Percentiles rank a stretch among this genome's conserved stretches.
These are phyloP conservation scores for Nowakowskiella sp. DNA, from an alignment of 192 early-diverging fungal genomes.

Conservation along the genomic window DNA sequence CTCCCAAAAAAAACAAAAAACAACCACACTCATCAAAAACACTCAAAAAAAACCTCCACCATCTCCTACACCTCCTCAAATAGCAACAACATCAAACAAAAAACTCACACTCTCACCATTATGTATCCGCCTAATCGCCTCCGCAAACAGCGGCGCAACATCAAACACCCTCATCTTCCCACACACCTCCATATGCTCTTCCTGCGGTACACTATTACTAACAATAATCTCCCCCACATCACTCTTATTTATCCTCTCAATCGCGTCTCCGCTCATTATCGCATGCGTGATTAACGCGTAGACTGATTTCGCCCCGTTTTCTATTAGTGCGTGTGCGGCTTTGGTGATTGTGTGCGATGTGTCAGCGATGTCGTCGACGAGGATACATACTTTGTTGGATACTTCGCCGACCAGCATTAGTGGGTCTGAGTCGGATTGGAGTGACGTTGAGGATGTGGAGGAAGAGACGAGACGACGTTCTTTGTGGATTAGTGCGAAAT, in stretches of 20 bases:
- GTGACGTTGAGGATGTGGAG: constrained; percentile 14
- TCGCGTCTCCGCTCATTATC: constrained; percentile 85
- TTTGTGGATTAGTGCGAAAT: constrained; percentile 97
- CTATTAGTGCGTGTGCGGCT: constrained; percentile 80
- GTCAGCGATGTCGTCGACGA: constrained; percentile 98
- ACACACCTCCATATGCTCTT: constrained; percentile 69
- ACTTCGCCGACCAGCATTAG: constrained; percentile 97
- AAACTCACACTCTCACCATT: constrained; percentile 89
- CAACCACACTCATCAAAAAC: too few relatives aligned
- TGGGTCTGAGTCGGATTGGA: constrained; percentile 48
- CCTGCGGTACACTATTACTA: constrained; percentile 89
- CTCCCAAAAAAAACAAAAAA: too few relatives aligned
- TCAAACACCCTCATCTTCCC: constrained; percentile 77
- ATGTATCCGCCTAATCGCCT: constrained; percentile 91
- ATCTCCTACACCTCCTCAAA: too few relatives aligned
- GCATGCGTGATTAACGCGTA: constrained; percentile 96
- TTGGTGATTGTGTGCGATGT: constrained; percentile 85
- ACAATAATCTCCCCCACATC: constrained; percentile 80
- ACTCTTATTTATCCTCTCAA: constrained; percentile 75
- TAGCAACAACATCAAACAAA: constrained; percentile 53
- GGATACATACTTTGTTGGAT: constrained; percentile 75
- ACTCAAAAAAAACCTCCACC: too few relatives aligned
- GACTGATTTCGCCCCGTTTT: constrained; percentile 86
- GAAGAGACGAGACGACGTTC: constrained; percentile 70
- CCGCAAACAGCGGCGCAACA: constrained; percentile 77